Percentiles rank a stretch among this genome's conserved stretches.
These are phyloP conservation scores for Tetradesmus obliquus DNA, from an alignment of 139 green algal species.

Conservation along the genomic window DNA sequence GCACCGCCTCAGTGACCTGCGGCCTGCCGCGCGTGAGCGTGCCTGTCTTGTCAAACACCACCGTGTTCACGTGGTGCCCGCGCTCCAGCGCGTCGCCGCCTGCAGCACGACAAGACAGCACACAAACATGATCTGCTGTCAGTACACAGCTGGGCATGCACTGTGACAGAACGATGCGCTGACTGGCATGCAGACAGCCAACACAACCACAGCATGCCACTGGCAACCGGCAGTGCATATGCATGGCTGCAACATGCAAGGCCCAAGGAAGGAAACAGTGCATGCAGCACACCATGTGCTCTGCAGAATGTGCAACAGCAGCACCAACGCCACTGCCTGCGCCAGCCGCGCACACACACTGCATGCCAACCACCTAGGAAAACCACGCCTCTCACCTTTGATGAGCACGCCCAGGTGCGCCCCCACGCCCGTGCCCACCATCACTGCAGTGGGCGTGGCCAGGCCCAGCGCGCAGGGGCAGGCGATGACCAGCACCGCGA, in stretches of 20 bases:
- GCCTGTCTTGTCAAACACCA: conserved; percentile 97
- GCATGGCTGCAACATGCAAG: no score
- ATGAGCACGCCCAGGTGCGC: conserved; percentile 93
- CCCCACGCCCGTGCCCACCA: conserved; percentile 94
- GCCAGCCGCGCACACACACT: no score
- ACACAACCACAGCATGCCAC: not conserved
- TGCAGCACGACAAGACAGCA: conserved; percentile 21
- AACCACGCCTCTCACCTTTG: conserved; percentile 75
- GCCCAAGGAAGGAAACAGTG: not conserved
- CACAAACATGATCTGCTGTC: not conserved
- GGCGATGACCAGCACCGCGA: conserved; percentile 97
- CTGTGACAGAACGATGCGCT: not conserved
- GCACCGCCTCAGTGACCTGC: conserved; percentile 50
- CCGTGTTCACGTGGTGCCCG: conserved; percentile 71
- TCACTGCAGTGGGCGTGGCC: conserved; percentile 98
- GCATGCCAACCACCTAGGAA: not conserved
- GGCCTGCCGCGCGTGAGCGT: conserved; percentile 87
- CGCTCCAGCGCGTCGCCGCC: conserved; percentile 62
- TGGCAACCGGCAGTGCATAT: not conserved
- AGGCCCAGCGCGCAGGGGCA: conserved; percentile 98
- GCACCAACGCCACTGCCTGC: not conserved
- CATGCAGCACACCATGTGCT: not conserved
- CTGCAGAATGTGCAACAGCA: not conserved
- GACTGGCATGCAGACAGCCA: not conserved
- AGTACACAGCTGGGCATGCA: not conserved